phyloP scores from a whole-genome alignment of 2,329 filamentous ascomycete genomes.

The Epichloe hybrida region DNA sequence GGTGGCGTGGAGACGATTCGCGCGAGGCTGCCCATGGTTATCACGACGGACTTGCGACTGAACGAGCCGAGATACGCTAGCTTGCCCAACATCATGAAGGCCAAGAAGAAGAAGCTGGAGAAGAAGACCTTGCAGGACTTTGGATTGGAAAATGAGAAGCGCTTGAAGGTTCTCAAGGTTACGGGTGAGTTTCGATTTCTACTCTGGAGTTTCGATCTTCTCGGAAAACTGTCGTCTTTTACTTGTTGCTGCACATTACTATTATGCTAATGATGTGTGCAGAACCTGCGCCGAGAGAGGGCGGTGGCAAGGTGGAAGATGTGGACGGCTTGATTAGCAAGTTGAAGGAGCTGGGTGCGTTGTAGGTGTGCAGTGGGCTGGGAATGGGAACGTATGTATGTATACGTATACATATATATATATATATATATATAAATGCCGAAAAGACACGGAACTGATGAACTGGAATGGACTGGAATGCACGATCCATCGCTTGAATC shows the following conservation, averaged over 20 bases:
- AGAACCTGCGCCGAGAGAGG: slow-evolving; percentile 80
- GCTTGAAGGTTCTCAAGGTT: slow-evolving; percentile 85
- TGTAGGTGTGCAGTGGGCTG: slow-evolving; percentile 34
- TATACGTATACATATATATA: too few species aligned
- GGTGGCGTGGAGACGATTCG: slow-evolving; percentile 84
- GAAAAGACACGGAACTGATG: too few species aligned
- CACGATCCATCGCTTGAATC: too few species aligned
- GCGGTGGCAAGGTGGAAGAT: slow-evolving; percentile 93
- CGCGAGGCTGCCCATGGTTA: slow-evolving; percentile 77
- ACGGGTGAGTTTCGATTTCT: slow-evolving; percentile 39
- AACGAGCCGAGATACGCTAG: slow-evolving; percentile 94
- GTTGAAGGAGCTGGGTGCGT: slow-evolving; percentile 88
- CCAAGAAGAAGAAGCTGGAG: slow-evolving; percentile 97
- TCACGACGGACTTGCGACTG: slow-evolving; percentile 86
- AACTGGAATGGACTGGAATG: too few species aligned
- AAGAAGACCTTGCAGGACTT: slow-evolving; percentile 81
- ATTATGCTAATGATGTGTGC: slow-evolving; percentile 9
- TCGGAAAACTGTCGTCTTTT: not conserved
- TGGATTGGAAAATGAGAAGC: slow-evolving; percentile 58
- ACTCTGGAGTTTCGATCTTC: not conserved
- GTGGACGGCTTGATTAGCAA: slow-evolving; percentile 89
- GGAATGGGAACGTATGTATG: not conserved
- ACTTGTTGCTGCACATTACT: not conserved
- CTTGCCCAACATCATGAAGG: slow-evolving; percentile 99
- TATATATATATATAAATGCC: not conserved